A percentile compares a stretch with the other conserved stretches of the same genome.
phyloP scores from a whole-genome alignment of 2,329 filamentous ascomycete species.

The Thelonectria rubi region DNA sequence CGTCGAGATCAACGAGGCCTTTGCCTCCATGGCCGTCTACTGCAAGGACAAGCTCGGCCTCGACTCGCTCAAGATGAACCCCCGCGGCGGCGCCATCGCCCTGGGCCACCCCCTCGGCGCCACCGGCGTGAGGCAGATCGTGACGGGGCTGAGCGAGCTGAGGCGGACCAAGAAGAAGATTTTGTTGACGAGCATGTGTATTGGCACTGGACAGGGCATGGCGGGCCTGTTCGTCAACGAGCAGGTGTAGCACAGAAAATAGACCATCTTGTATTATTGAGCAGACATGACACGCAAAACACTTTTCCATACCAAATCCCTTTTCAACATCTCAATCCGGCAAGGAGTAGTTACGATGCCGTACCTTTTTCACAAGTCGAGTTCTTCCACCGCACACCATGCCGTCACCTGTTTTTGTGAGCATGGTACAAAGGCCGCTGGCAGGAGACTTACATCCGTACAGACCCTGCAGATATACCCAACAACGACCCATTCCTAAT shows the following conservation, averaged over 20 bases:
- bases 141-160: constrained; percentile 88
- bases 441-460: too few relatives aligned
- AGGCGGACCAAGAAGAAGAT: constrained; percentile 89
- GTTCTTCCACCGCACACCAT: neutral
- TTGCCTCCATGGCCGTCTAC: constrained; percentile 97
- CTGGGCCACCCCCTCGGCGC: constrained; percentile 84
- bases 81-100: constrained; percentile 82
- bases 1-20: constrained; percentile 96
- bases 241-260: constrained; percentile 41
- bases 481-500: neutral
- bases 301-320: neutral
- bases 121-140: constrained; percentile 83
- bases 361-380: neutral
- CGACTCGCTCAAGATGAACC: constrained; percentile 81
- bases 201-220: constrained; percentile 75
- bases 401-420: too few relatives aligned
- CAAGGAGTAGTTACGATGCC: neutral
- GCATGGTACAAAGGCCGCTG: too few relatives aligned
- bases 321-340: neutral
- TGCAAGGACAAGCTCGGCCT: constrained; percentile 78
- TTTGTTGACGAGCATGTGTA: constrained; percentile 90
- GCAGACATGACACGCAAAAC: neutral
- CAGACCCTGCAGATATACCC: too few relatives aligned
- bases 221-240: constrained; percentile 73
- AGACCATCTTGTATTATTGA: constrained; percentile 23